Percentiles rank a stretch among this genome's conserved stretches.
These are phyloP conservation scores for Prunus fruticosa DNA, from an alignment of 306 rosid species.

Conservation along the genomic window DNA sequence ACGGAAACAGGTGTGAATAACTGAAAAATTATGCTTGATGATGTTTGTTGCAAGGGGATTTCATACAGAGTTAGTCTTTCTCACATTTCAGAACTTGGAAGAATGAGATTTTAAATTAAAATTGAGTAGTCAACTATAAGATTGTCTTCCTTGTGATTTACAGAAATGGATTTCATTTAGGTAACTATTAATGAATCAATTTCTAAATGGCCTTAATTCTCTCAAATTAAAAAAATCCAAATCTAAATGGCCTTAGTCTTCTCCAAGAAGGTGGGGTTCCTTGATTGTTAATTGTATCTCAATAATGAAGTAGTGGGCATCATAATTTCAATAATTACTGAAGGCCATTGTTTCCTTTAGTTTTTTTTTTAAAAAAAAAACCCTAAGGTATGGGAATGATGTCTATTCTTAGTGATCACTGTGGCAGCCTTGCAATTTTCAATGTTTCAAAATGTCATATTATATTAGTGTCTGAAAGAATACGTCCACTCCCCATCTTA, in stretches of 20 bases:
- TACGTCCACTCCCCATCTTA: not conserved
- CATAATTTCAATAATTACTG: not conserved
- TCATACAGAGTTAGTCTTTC: not conserved
- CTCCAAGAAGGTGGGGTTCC: not conserved
- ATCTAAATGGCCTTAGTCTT: not conserved
- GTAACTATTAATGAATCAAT: not conserved
- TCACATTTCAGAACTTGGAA: not conserved
- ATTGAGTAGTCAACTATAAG: not conserved
- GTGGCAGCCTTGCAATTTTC: not conserved
- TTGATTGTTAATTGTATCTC: not conserved
- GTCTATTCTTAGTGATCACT: not conserved
- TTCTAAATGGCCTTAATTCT: not conserved
- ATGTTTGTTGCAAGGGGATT: slow-evolving; percentile 14
- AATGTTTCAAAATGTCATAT: not conserved
- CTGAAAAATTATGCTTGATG: slow-evolving; percentile 6
- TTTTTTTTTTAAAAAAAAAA: not conserved
- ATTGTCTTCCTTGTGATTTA: not conserved
- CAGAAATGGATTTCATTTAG: slow-evolving; percentile 5
- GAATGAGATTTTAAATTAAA: not conserved
- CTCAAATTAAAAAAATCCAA: too few relatives aligned
- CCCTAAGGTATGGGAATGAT: not conserved
- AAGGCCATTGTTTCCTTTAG: not conserved
- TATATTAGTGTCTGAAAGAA: not conserved
- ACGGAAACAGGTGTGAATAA: slow-evolving; percentile 81
- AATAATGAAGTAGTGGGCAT: not conserved